Evolutionary conservation across 2,329 filamentous ascomycete species (phyloP).

Genomic region (Hymenoscyphus scutula): DNA sequence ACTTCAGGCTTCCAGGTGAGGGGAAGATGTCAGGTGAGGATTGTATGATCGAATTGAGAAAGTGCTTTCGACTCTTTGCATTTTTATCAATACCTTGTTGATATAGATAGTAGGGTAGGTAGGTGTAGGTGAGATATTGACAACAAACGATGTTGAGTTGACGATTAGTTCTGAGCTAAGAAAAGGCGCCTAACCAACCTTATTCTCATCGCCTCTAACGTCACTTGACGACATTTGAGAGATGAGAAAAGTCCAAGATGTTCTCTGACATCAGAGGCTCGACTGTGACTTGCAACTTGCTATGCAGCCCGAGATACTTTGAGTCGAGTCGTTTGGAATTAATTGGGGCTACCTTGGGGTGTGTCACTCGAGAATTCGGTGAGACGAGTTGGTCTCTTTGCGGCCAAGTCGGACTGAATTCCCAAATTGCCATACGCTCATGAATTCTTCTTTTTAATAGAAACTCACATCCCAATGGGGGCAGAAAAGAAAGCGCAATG

Average conservation of each 20-base stretch:
- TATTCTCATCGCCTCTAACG: not conserved
- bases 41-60: no score
- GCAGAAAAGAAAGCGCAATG: not conserved
- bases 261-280: constrained; percentile 23
- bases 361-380: not conserved
- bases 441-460: not conserved
- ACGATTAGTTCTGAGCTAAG: not conserved
- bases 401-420: no score
- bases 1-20: not conserved
- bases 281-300: constrained; percentile 14
- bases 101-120: no score
- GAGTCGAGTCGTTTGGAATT: not conserved
- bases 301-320: no score
- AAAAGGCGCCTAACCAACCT: not conserved
- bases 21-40: not conserved
- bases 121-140: no score
- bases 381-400: not conserved
- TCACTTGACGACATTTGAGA: not conserved
- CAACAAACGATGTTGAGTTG: no score
- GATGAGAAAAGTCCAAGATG: constrained; percentile 3
- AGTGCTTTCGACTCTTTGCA: not conserved
- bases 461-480: not conserved
- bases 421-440: no score
- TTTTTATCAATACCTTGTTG: not conserved
- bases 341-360: no score